Base-by-base conservation (phyloP, 768 basidiomycete species). In the Suillus hirtellus region DNA sequence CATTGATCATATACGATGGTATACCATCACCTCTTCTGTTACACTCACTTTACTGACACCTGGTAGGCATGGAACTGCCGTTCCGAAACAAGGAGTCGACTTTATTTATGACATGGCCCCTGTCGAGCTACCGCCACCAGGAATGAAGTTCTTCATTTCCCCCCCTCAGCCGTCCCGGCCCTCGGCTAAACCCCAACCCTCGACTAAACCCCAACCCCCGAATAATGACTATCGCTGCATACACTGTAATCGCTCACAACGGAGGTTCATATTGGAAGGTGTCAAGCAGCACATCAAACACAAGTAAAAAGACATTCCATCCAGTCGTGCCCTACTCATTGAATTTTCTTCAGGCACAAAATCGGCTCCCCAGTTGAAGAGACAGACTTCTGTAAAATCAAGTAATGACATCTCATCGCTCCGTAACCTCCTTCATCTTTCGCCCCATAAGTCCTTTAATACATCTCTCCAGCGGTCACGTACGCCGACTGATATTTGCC, bases 1-100 rank as follows among this genome's bases (percentile, higher is more conserved):
- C 15, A 34, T 60, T 27, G 44, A 60, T n/a, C 52, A 60, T 60
- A 6, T 60, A 1, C 31, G 34, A 60, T 44, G 35, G 52, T 58
- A 31, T 14, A 19, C 6, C 52, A 56, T 35, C n/a, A 21, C 21
- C 6, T 12, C 6, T 55, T 31, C 34, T 60, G 34, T 56, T 34
- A 12, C 8, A 31, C 14, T 9, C 21, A 15, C 5, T 27, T 42
- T 19, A 42, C 38, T 58, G 24, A 58, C 38, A 27, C 38, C 15
- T 35, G 8, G 31, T 38, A 58, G 52, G 50, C 50, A 60, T 31
- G 60, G 50, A 50, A 35, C 56, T 12, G 5, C 50, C 37, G 24
- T n/a, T 34, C 60, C 60, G n/a, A 55, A 21, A 1, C 31, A 60
- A 55, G 50, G 50, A 11, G 12, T 58, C 5, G 60, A 60, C 31